Evolutionary conservation across 345 rosid species (phyloP), one percentile per base, ranked within the genome.

Genomic region (Salix arbutifolia): DNA sequence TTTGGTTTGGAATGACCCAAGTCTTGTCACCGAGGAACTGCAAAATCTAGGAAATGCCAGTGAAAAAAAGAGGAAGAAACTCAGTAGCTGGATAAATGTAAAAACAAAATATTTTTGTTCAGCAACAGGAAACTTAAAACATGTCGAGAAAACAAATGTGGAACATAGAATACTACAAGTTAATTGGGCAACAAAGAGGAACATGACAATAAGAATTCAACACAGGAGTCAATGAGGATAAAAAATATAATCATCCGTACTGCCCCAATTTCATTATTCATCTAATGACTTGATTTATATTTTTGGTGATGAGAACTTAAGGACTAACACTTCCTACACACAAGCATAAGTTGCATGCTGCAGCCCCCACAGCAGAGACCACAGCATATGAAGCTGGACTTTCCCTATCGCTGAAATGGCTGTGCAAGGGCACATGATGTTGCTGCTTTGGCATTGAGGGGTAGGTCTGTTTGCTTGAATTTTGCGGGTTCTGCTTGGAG

Each of bases 381-480:
- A 30, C 14, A 37, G 23, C 65, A 66, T 30, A 52, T 9, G 50
- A 66, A 75, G 77, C 37, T 33, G 98, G 16, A 92, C 97, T 16
- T 92, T 88, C 50, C 85, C 88, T 1, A 88, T 90, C 0, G 89
- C 86, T 4, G 96, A 95, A 79, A 95, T 92, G 97, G 97, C 97
- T 1, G 98, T 1, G 98, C 97, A 26, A 85, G 98, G 38, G 97
- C 98, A 0, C 97, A 92, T 50, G 97, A 92, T 67, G 97, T 94
- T 76, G 97, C 98, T 3, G 95, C 89, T 12, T 74, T 92, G 0
- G 90, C 97, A 0, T 73, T 94, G 58, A 87, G 92, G 81, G 98
- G 97, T 1, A 80, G 90, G n/a, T 82, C 86, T 10, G 97, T 93
- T 14, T 94, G 97, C 80, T 85, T 92, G 53, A 94, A 92, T 84